These are phyloP conservation scores for Cyberlindnera euphorbiiphila DNA, from an alignment of 805 yeast species.

Conservation along the genomic window DNA sequence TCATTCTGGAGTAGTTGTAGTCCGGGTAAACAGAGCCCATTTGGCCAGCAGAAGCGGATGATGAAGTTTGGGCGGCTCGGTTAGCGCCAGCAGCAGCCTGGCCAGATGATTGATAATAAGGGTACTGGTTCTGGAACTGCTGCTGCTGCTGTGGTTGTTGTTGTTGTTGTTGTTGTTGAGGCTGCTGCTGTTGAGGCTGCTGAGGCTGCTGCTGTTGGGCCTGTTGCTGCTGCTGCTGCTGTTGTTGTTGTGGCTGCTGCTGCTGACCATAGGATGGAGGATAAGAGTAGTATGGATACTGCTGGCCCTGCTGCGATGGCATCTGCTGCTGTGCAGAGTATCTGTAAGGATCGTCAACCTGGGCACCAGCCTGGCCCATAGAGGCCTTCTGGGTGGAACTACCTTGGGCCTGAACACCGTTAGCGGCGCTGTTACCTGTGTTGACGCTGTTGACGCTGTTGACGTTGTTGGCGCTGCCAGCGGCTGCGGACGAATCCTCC, in stretches of 20 bases:
- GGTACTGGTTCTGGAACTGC: conserved; percentile 22
- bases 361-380: conserved; percentile 7
- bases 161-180: conserved; percentile 6
- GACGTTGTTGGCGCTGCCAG: conserved; percentile 8
- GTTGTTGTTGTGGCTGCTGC: conserved; percentile 11
- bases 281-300: conserved; percentile 8
- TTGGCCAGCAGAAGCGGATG: conserved; percentile 5
- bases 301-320: conserved; percentile 5
- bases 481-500: conserved; percentile 11
- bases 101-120: conserved; percentile 21
- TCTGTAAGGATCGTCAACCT: conserved; percentile 19
- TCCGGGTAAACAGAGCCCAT: conserved; percentile 18
- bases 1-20: conserved; percentile 25
- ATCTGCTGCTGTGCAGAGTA: conserved; percentile 12
- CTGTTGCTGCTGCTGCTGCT: conserved; percentile 12
- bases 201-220: conserved; percentile 16
- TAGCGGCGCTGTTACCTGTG: conserved; percentile 4
- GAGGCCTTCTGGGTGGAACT: conserved; percentile 5
- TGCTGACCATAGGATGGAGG: conserved; percentile 6
- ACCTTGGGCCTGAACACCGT: conserved; percentile 3
- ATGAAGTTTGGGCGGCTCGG: conserved; percentile 6
- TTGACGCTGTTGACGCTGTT: conserved; percentile 9
- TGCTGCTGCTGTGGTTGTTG: conserved; percentile 9
- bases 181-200: conserved; percentile 16
- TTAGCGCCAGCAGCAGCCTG: conserved; percentile 7